Evolutionary conservation across 306 rosid species (phyloP).

Genomic region (Erythrophleum fordii): DNA sequence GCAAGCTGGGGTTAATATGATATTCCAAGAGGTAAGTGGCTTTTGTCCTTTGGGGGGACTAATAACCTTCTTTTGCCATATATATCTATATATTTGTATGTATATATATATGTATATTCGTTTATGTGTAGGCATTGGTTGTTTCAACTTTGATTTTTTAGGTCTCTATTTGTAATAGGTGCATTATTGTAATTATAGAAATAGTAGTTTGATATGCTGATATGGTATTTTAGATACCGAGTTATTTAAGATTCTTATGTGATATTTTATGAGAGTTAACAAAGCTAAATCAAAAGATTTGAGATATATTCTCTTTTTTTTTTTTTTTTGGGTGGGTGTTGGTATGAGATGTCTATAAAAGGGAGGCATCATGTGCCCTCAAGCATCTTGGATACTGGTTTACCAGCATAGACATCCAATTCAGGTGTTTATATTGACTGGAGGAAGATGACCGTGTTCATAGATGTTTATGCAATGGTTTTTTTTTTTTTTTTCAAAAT

Average conservation of each 20-base stretch:
- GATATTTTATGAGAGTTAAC: background rate
- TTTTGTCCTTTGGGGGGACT: slow-evolving; percentile 13
- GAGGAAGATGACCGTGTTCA: background rate
- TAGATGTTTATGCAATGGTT: background rate
- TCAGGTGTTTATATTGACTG: background rate
- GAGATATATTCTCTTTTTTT: too few species aligned
- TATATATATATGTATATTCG: slow-evolving; percentile 1
- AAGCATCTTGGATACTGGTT: background rate
- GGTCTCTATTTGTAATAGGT: slow-evolving; percentile 14
- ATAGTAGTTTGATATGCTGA: background rate
- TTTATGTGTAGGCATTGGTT: background rate
- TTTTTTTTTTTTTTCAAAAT: background rate
- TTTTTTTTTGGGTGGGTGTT: too few species aligned
- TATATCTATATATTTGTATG: background rate
- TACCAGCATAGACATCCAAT: background rate
- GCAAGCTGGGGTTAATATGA: slow-evolving; percentile 64
- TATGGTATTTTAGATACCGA: background rate
- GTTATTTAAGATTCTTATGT: background rate
- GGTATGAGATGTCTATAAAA: background rate
- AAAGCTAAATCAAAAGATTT: background rate
- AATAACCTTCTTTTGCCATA: background rate
- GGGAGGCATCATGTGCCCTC: background rate
- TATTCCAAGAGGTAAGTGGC: slow-evolving; percentile 68
- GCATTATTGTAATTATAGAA: slow-evolving; percentile 18
- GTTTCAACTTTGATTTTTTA: slow-evolving; percentile 12